Evolutionary conservation across 2,329 filamentous ascomycete species (phyloP).

Genomic region (Alternaria alternata): DNA sequence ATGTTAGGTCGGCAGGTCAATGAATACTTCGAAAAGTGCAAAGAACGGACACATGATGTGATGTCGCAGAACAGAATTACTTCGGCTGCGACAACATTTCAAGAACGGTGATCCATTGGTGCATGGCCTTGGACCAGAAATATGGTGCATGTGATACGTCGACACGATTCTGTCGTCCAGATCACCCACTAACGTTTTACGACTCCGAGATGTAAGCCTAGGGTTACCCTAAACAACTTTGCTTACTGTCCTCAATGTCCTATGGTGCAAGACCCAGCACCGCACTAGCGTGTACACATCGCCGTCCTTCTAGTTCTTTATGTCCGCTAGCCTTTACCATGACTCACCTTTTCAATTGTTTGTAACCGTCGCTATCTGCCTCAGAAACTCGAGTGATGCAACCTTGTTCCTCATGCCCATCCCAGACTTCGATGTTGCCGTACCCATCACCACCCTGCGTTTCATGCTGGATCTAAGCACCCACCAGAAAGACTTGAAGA

Average conservation of each 20-base stretch:
- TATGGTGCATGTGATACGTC: background rate
- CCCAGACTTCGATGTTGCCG: background rate
- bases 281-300: background rate
- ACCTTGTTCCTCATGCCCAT: background rate
- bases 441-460: background rate
- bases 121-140: background rate
- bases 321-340: background rate
- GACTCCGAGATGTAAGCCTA: background rate
- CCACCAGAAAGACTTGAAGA: background rate
- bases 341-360: background rate
- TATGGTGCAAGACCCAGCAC: background rate
- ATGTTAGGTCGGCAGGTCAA: conserved; percentile 50
- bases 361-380: background rate
- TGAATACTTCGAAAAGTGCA: conserved; percentile 53
- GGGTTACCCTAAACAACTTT: background rate
- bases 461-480: background rate
- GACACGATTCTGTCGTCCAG: background rate
- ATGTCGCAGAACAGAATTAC: conserved; percentile 6
- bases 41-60: conserved; percentile 22
- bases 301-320: background rate
- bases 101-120: background rate
- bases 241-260: background rate
- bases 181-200: background rate
- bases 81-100: background rate
- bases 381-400: background rate